Base-by-base conservation (phyloP, 1,284 basidiomycete genomes). In the Schizophyllum amplum region DNA sequence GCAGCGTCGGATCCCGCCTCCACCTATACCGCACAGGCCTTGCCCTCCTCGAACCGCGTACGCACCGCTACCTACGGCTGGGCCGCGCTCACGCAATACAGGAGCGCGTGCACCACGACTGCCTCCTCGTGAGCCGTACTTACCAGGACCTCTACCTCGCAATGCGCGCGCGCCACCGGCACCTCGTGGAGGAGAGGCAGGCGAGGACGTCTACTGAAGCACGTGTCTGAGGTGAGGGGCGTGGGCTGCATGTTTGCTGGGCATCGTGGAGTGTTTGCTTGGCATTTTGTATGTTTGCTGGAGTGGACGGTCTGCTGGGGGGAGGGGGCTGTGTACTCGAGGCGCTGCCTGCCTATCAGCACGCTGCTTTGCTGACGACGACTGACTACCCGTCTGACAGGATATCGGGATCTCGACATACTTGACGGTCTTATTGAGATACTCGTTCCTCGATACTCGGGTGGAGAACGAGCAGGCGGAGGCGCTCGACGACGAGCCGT, bases 331-430 rank as follows among this genome's bases (percentile, higher is more conserved):
- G n/a, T n/a, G n/a, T n/a, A n/a, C n/a, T n/a, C n/a, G n/a, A n/a
- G n/a, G n/a, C n/a, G n/a, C n/a, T n/a, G n/a, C n/a, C n/a, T 24
- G 27, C 54, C 6, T 60, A 24, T 46, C 26, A 47, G 6, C 46
- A 23, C 13, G 52, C n/a, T 20, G 49, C 52, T 24, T 47, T 42
- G 21, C 21, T 24, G 60, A 50, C 11, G 22, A 11, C 51, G 47
- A 21, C n/a, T n/a, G 23, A 33, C 56, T 62, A 47, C 60, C 50
- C 17, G 33, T n/a, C 7, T 7, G 17, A 11, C 53, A 87, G 84
- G 94, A 97, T 68, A 87, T 96, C 51, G 91, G 90, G 0, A 93
- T 96, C 52, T 94, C 93, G 2, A 93, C 94, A 0, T 98, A 90
- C 69, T 75, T 98, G 49, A 94, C 98, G 71, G 76, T 95, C 0